Conservation (phyloP, 768 basidiomycete genomes). For the Stropharia rugosoannulata region DNA sequence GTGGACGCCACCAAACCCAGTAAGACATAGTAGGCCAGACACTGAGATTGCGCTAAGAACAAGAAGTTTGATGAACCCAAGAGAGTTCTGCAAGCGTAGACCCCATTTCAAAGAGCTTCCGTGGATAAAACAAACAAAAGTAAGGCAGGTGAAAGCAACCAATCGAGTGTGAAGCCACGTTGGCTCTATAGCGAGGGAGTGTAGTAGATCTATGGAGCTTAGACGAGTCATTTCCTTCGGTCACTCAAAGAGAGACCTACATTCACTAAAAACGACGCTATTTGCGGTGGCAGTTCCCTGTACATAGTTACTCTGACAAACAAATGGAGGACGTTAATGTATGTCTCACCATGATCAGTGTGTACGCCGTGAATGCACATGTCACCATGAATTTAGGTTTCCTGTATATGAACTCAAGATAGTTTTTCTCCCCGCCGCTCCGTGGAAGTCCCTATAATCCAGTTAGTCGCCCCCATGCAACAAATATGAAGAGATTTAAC, state of each 20-base stretch:
- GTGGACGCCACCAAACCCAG: conserved; percentile 46
- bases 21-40: conserved; percentile 53
- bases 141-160: conserved; percentile 54
- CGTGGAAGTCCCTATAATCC: conserved; percentile 56
- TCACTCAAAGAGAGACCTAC: conserved; percentile 30
- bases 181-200: conserved; percentile 47
- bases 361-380: conserved; percentile 57
- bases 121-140: conserved; percentile 57
- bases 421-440: conserved; percentile 77
- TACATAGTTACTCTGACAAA: not conserved
- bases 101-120: conserved; percentile 54
- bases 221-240: not conserved
- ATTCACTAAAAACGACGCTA: conserved; percentile 72
- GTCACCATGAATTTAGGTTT: conserved; percentile 61
- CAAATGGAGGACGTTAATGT: not conserved
- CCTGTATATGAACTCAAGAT: conserved; percentile 69
- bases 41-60: conserved; percentile 50
- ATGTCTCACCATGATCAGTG: conserved; percentile 46
- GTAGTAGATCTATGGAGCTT: conserved; percentile 50
- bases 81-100: conserved; percentile 58
- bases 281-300: conserved; percentile 61
- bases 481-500: conserved; percentile 30
- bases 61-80: conserved; percentile 63
- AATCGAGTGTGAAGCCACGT: conserved; percentile 48
- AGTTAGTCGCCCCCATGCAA: too few species aligned